Evolutionary conservation across 768 basidiomycete genomes (phyloP), one percentile per base, ranked within the genome.

Genomic region (Rhizopogon sp.): DNA sequence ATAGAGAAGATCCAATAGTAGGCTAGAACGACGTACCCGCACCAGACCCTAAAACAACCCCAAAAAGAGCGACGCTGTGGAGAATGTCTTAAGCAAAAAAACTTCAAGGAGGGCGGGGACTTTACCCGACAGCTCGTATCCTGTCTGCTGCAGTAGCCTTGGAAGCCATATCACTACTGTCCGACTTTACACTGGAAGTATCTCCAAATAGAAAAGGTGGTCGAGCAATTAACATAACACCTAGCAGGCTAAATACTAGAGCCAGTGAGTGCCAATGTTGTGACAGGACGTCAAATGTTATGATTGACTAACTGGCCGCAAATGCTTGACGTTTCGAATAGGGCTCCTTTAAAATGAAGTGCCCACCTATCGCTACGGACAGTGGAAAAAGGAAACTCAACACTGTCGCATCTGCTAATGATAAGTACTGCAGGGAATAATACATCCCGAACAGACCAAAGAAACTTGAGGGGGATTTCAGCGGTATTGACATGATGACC

Each of bases 211-310:
- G 60, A 50, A 84, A 82, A 1, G 77, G 71, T 0, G 93, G 93
- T 37, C 90, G 77, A 10, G 92, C 89, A 49, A 97, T 91, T 7
- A 93, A 74, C 13, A 94, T 66, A 8, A 93, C 90, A 0, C 93
- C 93, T 8, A 79, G 42, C 33, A 95, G 75, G 66, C 89, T 87
- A 45, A 79, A 76, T 7, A 87, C 81, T 81, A 61, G 6, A 17
- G 43, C 20, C 4, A 31, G 22, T 31, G 13, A 20, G 8, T 9
- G 13, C 9, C 46, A 16, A 20, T 31, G 9, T 31, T 33, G 9
- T 33, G 10, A 33, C 7, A 35, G 6, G 31, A 47, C 3, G 43
- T 16, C 20, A 20, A 29, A 25, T 25, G 4, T 25, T 8, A 16
- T 16, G 5, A 50, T 10, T 25, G 16, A 53, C 74, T 55, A 55